Evolutionary conservation across 1,139 yeast species (phyloP).

Genomic region (Scheffersomyces lignicola): DNA sequence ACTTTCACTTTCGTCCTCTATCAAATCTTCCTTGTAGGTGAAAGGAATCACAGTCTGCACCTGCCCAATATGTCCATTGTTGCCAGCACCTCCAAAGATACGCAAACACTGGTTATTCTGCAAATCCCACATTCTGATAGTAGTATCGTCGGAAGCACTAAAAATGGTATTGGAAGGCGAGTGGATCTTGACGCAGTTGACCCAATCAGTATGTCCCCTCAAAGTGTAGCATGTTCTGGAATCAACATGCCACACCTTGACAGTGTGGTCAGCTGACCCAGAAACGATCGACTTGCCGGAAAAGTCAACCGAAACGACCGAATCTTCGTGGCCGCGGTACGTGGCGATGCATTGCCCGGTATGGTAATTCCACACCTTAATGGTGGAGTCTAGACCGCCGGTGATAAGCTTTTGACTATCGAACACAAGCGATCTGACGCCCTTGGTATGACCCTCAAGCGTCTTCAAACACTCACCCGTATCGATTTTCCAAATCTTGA

Average conservation of each 20-base stretch:
- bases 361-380: constrained; percentile 93
- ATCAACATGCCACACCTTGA: constrained; percentile 96
- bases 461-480: constrained; percentile 78
- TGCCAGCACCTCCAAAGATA: constrained; percentile 72
- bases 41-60: constrained; percentile 89
- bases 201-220: constrained; percentile 92
- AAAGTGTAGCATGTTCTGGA: constrained; percentile 88
- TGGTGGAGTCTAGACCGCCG: constrained; percentile 88
- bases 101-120: constrained; percentile 74
- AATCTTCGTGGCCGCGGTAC: constrained; percentile 87
- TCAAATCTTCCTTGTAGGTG: constrained; percentile 55
- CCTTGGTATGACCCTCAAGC: constrained; percentile 79
- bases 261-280: constrained; percentile 89
- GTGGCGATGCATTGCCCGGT: constrained; percentile 94
- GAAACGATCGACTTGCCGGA: constrained; percentile 82
- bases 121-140: constrained; percentile 94
- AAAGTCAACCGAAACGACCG: constrained; percentile 80
- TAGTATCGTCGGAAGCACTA: constrained; percentile 88
- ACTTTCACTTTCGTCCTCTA: constrained; percentile 37
- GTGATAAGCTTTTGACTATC: constrained; percentile 88
- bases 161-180: constrained; percentile 75
- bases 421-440: constrained; percentile 79
- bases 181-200: constrained; percentile 85
- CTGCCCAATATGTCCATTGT: constrained; percentile 78
- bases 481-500: constrained; percentile 85